Base-by-base conservation (phyloP, 768 basidiomycete species). In the Leccinum longicurvipes region DNA sequence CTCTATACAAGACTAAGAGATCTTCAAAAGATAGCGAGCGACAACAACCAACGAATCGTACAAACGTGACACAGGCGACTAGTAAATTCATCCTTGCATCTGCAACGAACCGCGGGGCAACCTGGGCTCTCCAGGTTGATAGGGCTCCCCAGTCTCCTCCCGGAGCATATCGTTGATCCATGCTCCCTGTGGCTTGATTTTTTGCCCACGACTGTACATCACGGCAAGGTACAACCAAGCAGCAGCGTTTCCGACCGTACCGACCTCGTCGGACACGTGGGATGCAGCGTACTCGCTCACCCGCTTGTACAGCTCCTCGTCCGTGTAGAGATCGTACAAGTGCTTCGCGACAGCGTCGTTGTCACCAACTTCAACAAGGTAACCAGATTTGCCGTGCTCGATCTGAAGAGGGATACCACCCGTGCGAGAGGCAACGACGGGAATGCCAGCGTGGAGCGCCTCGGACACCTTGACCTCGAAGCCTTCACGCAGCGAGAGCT, bases 381-480 rank as follows among this genome's bases (percentile, higher is more conserved):
- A 94, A 49, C 95, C 95, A 60, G 89, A 91, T 73, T 91, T 86
- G 52, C 92, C 93, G 61, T 97, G 75, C 62, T 83, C 83, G 60
- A 97, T 82, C 68, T 98, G 95, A 47, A 97, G 83, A 41, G 95
- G 95, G 67, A 98, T 96, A 62, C 94, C 94, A 56, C 95, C 95
- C 4, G 95, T 95, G 55, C 79, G 79, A 50, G 79, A 86, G 8
- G 91, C 91, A 64, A 98, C 82, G 65, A 95, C 79, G 29, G 93
- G 93, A 60, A 89, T 89, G 57, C 89, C 89, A 28, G 91, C 85
- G 72, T 95, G 91, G 51, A 98, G 79, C n/a, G 91, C 92, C 74
- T 96, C 92, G 47, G 92, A 93, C 49, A 95, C 93, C 72, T 98
- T 98, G 74, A 98, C 92, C 68, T 98, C 95, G 74, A 97, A 98